Evolutionary conservation across 2,329 filamentous ascomycete genomes (phyloP), one percentile per base, ranked within the genome.

Genomic region (Alternaria conjuncta): DNA sequence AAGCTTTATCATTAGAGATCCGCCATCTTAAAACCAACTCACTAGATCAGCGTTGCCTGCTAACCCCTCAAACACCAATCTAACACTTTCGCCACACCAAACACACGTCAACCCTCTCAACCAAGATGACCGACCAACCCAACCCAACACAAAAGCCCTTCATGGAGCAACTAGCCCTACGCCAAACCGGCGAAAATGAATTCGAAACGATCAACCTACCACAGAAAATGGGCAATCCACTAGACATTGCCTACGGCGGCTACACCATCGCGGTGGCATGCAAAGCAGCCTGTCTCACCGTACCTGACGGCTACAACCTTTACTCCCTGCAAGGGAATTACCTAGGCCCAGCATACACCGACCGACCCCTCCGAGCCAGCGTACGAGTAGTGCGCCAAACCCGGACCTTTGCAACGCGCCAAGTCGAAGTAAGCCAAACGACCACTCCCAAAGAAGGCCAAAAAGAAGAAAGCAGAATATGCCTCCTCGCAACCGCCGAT

Each of bases 241-340:
- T 66, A 0, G 67, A 72, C 21, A 82, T 82, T 13, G 83, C 83
- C 2, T 85, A 84, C 61, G 83, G 84, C 30, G 84, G 84, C 1
- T 85, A 79, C 63, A 75, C 83, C 2, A 69, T 83, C 2, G 79
- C 71, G 5, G 63, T 81, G 3, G 84, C 82, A 1, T 75, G 80
- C 10, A 80, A 81, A 65, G 80, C 83, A 0, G 84, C 84, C 0
- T 80, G 67, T 47, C 70, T 75, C 3, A 81, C 81, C 1, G 79
- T 83, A 0, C 74, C 80, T 0, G 11, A 69, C 0, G 69, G 66
- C 2, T 81, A 84, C 69, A 75, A 79, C 3, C 73, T 86, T 5
- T 86, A 86, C 68, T 84, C 84, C 0, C 68, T 83, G 0, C 66
- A 82, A 0, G 85, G 85, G 0, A 78, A 84, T 60, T 86, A 81